Evolutionary conservation across 106 monocot genomes (phyloP).

Genomic region (Amphibolis antarctica): DNA sequence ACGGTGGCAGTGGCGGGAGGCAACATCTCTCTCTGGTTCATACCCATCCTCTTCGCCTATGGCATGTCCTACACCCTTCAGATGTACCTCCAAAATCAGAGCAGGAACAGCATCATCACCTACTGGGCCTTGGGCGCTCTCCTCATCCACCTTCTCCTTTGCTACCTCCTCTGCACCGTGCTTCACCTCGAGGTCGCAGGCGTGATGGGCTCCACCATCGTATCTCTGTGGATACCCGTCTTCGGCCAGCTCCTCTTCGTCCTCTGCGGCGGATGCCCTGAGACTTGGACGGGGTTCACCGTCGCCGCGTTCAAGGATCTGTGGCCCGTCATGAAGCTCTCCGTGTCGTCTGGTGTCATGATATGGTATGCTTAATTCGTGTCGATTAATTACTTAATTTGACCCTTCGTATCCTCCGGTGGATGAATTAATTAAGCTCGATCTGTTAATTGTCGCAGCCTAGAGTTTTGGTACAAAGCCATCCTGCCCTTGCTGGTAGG

Average conservation of each 20-base stretch:
- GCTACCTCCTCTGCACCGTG: conserved; percentile 31
- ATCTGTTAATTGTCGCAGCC: conserved; percentile 5
- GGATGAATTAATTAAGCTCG: background rate
- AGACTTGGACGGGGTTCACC: conserved; percentile 27
- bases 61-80: conserved; percentile 54
- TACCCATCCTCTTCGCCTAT: conserved; percentile 43
- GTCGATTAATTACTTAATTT: background rate
- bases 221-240: conserved; percentile 49
- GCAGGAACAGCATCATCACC: conserved; percentile 47
- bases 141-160: conserved; percentile 25
- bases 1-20: conserved; percentile 36
- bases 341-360: conserved; percentile 66
- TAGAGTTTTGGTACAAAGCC: conserved; percentile 73
- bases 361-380: conserved; percentile 31
- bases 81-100: conserved; percentile 69
- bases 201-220: conserved; percentile 38
- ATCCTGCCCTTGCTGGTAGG: conserved; percentile 58
- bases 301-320: conserved; percentile 14
- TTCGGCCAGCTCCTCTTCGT: conserved; percentile 52
- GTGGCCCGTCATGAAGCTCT: conserved; percentile 25
- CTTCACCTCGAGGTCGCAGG: conserved; percentile 33
- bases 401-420: background rate
- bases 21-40: conserved; percentile 48
- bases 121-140: conserved; percentile 34
- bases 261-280: conserved; percentile 23